Conservation (phyloP, 768 basidiomycete species). For the Boletus sp. region DNA sequence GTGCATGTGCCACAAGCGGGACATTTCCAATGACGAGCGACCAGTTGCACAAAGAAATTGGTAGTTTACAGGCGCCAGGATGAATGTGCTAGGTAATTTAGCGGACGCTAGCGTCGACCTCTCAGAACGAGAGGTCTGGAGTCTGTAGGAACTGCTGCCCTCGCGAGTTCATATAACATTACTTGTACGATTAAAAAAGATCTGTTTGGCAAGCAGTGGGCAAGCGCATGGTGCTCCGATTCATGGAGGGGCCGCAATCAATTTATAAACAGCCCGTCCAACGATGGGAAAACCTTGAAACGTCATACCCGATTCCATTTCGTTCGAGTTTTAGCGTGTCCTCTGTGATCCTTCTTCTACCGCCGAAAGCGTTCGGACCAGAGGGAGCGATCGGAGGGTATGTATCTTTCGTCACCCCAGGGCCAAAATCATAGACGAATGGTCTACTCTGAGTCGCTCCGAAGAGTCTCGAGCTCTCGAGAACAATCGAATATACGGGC, state of each 20-base stretch:
- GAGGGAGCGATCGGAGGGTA: constrained; percentile 42
- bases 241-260: not conserved
- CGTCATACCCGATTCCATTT: constrained; percentile 48
- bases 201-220: too few species aligned
- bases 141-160: too few species aligned
- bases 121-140: not conserved
- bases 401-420: constrained; percentile 53
- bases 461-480: constrained; percentile 78
- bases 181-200: not conserved
- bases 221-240: not conserved
- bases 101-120: not conserved
- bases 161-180: too few species aligned
- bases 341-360: constrained; percentile 14
- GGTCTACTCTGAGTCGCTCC: constrained; percentile 75
- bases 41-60: not conserved
- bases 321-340: constrained; percentile 32
- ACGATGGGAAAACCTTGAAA: constrained; percentile 45
- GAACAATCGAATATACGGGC: constrained; percentile 70
- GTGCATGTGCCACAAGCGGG: constrained; percentile 16
- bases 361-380: constrained; percentile 22
- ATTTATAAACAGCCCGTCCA: constrained; percentile 11
- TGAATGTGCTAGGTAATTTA: not conserved
- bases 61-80: not conserved
- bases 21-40: constrained; percentile 1
- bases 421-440: constrained; percentile 80